phyloP scores from a whole-genome alignment of 2,329 filamentous ascomycete genomes.

The Hymenoscyphus repandus region DNA sequence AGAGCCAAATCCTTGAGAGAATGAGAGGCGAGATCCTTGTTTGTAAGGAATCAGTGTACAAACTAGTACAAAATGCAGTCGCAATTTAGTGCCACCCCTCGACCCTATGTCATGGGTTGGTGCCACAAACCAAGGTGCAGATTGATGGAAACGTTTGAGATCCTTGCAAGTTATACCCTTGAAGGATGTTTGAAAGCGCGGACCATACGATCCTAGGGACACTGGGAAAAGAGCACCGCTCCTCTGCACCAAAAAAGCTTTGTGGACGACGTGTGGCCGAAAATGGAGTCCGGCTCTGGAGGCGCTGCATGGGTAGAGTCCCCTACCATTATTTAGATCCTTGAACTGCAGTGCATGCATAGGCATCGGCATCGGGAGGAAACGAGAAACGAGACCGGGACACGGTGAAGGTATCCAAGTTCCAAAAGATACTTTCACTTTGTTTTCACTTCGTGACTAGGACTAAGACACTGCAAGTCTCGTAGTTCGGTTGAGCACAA shows the following conservation, averaged over 20 bases:
- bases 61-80: too few relatives aligned
- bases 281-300: constrained; percentile 3
- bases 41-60: too few relatives aligned
- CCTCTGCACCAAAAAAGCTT: constrained; percentile 6
- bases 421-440: too few relatives aligned
- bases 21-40: too few relatives aligned
- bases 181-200: constrained; percentile 20
- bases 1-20: constrained; percentile 13
- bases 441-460: too few relatives aligned
- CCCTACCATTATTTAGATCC: not conserved
- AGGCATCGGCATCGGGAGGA: constrained; percentile 13
- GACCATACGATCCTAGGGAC: constrained; percentile 17
- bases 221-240: constrained; percentile 1
- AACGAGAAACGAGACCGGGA: constrained; percentile 6
- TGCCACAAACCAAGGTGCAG: constrained; percentile 3
- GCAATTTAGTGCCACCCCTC: too few relatives aligned
- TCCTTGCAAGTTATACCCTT: constrained; percentile 17
- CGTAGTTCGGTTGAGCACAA: too few relatives aligned
- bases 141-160: constrained; percentile 23
- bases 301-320: not conserved
- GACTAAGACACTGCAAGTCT: too few relatives aligned
- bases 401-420: constrained; percentile 14
- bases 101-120: constrained; percentile 5
- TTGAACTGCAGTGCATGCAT: constrained; percentile 6
- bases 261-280: constrained; percentile 4